These are phyloP conservation scores for Coemansia sp. DNA, from an alignment of 192 early-diverging fungal species.

Conservation along the genomic window DNA sequence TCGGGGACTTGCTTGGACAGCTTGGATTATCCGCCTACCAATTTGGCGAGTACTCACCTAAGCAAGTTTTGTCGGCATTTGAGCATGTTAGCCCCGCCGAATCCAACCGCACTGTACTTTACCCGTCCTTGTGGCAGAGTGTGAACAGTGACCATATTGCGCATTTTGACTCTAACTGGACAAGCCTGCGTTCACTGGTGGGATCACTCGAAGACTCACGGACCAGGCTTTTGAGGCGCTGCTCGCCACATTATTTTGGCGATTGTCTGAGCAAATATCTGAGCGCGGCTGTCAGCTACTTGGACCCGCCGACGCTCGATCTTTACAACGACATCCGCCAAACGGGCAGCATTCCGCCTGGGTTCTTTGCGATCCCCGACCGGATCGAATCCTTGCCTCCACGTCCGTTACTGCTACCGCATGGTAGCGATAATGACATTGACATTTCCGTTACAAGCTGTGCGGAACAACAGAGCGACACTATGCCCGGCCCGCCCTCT, in stretches of 20 bases:
- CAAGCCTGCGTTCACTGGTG: constrained; percentile 9
- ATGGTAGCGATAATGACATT: not conserved
- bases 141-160: constrained; percentile 1
- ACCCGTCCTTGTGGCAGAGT: constrained; percentile 28
- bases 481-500: not conserved
- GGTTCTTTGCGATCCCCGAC: constrained; percentile 38
- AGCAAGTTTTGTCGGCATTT: constrained; percentile 16
- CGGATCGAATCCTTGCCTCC: constrained; percentile 2
- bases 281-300: constrained; percentile 13
- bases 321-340: constrained; percentile 32
- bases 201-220: constrained; percentile 6
- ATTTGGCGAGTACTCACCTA: constrained; percentile 20
- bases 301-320: constrained; percentile 35
- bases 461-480: not conserved
- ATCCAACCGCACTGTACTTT: constrained; percentile 4
- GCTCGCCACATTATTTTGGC: constrained; percentile 29
- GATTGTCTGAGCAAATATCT: constrained; percentile 19
- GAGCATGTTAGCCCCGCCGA: constrained; percentile 18
- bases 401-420: constrained; percentile 2
- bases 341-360: constrained; percentile 23
- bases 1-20: constrained; percentile 27
- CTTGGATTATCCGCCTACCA: constrained; percentile 22
- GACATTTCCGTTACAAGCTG: not conserved
- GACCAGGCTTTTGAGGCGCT: constrained; percentile 8
- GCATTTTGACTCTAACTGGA: constrained; percentile 22